Evolutionary conservation across 1,284 basidiomycete genomes (phyloP).

Genomic region (Phellopilus nigrolimitatus): DNA sequence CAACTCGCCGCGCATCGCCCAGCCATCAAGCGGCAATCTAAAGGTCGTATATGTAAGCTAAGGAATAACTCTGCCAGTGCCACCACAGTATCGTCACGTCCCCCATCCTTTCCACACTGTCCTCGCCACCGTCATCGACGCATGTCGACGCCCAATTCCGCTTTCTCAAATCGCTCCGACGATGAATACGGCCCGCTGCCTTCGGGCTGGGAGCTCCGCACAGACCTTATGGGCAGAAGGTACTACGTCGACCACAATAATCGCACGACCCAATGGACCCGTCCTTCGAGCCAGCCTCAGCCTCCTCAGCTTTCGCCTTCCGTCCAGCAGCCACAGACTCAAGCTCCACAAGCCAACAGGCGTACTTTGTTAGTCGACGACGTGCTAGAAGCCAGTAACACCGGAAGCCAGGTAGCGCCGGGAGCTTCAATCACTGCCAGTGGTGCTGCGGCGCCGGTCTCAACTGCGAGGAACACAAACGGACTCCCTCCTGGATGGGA

Average conservation of each 20-base stretch:
- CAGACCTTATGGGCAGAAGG: constrained; percentile 83
- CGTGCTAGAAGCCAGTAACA: constrained; percentile 45
- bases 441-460: constrained; percentile 33
- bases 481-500: constrained; percentile 95
- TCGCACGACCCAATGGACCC: constrained; percentile 92
- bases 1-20: no score
- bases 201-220: constrained; percentile 88
- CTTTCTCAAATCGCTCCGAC: background rate
- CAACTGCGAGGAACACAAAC: constrained; percentile 55
- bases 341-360: constrained; percentile 47
- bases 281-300: constrained; percentile 39
- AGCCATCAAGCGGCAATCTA: no score
- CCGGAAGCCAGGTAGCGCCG: constrained; percentile 30
- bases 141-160: constrained; percentile 4
- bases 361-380: constrained; percentile 61
- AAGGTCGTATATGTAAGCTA: no score
- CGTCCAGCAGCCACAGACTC: constrained; percentile 20
- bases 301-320: constrained; percentile 19
- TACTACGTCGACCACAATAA: constrained; percentile 89
- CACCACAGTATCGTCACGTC: no score
- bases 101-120: background rate
- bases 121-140: background rate
- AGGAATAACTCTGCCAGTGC: no score
- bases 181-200: constrained; percentile 79
- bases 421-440: constrained; percentile 29